Evolutionary conservation across 306 rosid species (phyloP).

Genomic region (Acacia crassicarpa): DNA sequence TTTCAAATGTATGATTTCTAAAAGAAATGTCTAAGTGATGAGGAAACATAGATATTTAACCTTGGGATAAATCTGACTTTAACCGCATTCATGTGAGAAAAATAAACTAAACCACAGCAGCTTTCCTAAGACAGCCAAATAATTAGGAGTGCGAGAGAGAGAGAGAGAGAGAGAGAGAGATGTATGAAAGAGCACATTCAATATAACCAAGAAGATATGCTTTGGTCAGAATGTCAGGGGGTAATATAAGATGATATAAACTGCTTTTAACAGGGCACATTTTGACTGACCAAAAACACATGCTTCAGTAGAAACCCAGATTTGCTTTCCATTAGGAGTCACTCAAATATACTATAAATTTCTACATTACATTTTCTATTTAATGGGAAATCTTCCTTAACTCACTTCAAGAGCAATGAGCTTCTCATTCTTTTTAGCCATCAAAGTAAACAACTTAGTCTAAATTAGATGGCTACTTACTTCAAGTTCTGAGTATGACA

Average conservation of each 20-base stretch:
- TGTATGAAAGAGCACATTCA: not conserved
- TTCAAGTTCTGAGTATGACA: slow-evolving; percentile 88
- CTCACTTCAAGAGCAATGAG: not conserved
- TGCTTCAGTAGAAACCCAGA: slow-evolving; percentile 1
- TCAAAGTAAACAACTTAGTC: slow-evolving; percentile 19
- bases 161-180: not conserved
- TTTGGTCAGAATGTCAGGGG: not conserved
- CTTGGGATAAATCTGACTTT: not conserved
- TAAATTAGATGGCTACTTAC: slow-evolving; percentile 51
- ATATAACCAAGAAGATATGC: not conserved
- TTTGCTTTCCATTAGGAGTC: not conserved
- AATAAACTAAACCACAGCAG: not conserved
- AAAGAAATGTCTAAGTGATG: not conserved
- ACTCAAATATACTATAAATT: not conserved
- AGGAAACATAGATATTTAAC: not conserved
- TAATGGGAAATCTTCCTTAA: slow-evolving; percentile 6
- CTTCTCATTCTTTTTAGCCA: not conserved
- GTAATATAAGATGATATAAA: not conserved
- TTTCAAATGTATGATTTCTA: not conserved
- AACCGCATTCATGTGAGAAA: not conserved
- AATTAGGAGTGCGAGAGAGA: no score
- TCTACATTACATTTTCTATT: not conserved
- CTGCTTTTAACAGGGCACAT: not conserved
- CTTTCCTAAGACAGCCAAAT: not conserved
- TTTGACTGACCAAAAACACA: slow-evolving; percentile 2